phyloP scores from a whole-genome alignment of 1,284 basidiomycete genomes.

The Pterulicium gracile region DNA sequence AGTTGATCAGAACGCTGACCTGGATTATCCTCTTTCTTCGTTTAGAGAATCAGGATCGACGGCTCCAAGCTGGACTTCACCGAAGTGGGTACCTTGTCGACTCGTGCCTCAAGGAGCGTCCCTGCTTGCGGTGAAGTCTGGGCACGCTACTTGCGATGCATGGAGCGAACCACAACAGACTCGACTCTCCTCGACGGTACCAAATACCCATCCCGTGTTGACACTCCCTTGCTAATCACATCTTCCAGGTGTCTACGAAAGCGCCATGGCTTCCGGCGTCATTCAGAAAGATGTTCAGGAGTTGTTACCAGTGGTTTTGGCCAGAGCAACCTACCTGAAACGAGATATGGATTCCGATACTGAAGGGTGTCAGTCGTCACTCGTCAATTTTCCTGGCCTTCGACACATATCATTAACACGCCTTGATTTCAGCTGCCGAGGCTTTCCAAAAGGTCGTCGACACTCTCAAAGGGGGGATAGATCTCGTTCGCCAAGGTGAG shows the following conservation, averaged over 20 bases:
- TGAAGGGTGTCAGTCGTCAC: slow-evolving; percentile 37
- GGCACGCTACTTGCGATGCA: slow-evolving; percentile 59
- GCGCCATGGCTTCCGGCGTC: slow-evolving; percentile 42
- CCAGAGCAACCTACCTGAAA: slow-evolving; percentile 56
- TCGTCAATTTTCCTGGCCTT: too few relatives aligned
- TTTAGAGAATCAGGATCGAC: slow-evolving; percentile 27
- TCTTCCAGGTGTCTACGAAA: slow-evolving; percentile 49
- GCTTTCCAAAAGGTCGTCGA: too few relatives aligned
- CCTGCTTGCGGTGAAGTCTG: slow-evolving; percentile 63
- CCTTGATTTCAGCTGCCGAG: too few relatives aligned
- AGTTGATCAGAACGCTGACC: slow-evolving; percentile 2
- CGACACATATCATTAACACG: too few relatives aligned
- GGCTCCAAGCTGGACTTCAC: slow-evolving; percentile 29
- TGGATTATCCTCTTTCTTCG: slow-evolving; percentile 3
- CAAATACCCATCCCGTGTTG: not conserved
- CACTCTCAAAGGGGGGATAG: slow-evolving; percentile 54
- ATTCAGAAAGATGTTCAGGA: slow-evolving; percentile 53
- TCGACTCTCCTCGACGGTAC: not conserved
- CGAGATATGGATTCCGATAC: slow-evolving; percentile 37
- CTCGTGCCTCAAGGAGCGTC: slow-evolving; percentile 51
- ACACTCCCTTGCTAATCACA: too few relatives aligned
- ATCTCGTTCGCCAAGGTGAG: slow-evolving; percentile 45
- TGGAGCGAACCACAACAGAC: slow-evolving; percentile 32
- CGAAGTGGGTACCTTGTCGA: slow-evolving; percentile 30
- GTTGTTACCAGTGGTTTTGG: slow-evolving; percentile 53